Evolutionary conservation across 345 rosid species (phyloP).

Genomic region (Draba incana): DNA sequence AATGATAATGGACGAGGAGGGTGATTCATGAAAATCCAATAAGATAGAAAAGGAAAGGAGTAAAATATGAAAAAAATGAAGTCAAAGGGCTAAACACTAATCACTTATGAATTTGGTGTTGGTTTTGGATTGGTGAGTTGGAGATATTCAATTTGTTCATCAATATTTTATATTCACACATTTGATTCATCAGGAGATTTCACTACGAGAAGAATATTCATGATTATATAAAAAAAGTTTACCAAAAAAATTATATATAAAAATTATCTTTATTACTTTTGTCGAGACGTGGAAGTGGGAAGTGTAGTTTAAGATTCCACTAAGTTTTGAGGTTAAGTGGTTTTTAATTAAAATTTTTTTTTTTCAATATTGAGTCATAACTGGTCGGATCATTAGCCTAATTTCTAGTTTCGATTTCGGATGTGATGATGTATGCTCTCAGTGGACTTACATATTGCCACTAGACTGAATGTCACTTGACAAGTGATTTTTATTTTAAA

Average conservation of each 20-base stretch:
- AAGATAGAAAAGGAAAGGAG: slow-evolving; percentile 35
- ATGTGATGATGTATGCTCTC: no score
- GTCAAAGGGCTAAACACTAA: slow-evolving; percentile 38
- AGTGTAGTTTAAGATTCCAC: slow-evolving; percentile 36
- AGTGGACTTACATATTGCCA: no score
- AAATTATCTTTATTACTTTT: not conserved
- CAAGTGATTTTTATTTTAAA: not conserved
- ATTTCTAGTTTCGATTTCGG: no score
- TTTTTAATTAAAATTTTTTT: no score
- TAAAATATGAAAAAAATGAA: slow-evolving; percentile 29
- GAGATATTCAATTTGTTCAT: not conserved
- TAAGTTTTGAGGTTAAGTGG: slow-evolving; percentile 8
- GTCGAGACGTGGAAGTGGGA: slow-evolving; percentile 2
- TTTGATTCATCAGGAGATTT: slow-evolving; percentile 39
- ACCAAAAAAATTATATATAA: not conserved
- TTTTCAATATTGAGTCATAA: no score
- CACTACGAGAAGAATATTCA: slow-evolving; percentile 32
- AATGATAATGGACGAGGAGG: slow-evolving; percentile 33
- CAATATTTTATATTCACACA: slow-evolving; percentile 4
- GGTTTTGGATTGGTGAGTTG: slow-evolving; percentile 31
- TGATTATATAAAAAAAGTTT: not conserved
- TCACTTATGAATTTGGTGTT: slow-evolving; percentile 14
- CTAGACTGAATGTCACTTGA: no score
- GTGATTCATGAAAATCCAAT: slow-evolving; percentile 41
- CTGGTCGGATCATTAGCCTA: no score